Conservation (phyloP, 2,329 filamentous ascomycete genomes). For the Scytalidium sp. region DNA sequence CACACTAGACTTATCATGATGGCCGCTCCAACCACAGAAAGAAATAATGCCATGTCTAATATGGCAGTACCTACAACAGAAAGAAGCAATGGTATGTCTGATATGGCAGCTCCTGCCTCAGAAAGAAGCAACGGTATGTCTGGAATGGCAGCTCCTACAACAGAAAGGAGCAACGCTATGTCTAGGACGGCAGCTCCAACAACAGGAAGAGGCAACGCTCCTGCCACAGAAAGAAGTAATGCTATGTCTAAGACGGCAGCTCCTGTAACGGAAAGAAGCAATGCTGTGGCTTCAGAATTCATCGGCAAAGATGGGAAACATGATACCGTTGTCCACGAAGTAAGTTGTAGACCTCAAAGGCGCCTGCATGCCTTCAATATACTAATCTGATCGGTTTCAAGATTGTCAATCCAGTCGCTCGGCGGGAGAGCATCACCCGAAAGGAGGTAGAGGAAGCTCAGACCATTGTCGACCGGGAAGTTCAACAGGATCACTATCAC, state of each 20-base stretch:
- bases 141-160: background rate
- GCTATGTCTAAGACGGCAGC: too few relatives aligned
- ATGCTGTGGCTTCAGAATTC: constrained; percentile 59
- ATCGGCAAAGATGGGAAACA: constrained; percentile 60
- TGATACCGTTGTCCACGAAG: constrained; percentile 68
- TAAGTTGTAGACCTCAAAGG: constrained; percentile 4
- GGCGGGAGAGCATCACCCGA: constrained; percentile 57
- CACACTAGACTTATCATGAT: background rate
- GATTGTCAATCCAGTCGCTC: constrained; percentile 56
- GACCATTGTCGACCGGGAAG: constrained; percentile 63
- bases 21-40: background rate
- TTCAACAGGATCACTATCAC: constrained; percentile 72
- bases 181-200: too few relatives aligned
- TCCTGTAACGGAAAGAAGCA: constrained; percentile 44
- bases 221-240: too few relatives aligned
- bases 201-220: too few relatives aligned
- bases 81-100: too few relatives aligned
- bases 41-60: too few relatives aligned
- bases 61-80: background rate
- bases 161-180: constrained; percentile 55
- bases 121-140: too few relatives aligned
- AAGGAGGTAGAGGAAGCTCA: constrained; percentile 59
- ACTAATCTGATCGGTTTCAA: constrained; percentile 2
- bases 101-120: too few relatives aligned
- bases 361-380: constrained; percentile 2